These are phyloP conservation scores for Pyrenochaeta sp. DNA, from an alignment of 2,329 filamentous ascomycete genomes.

Conservation along the genomic window DNA sequence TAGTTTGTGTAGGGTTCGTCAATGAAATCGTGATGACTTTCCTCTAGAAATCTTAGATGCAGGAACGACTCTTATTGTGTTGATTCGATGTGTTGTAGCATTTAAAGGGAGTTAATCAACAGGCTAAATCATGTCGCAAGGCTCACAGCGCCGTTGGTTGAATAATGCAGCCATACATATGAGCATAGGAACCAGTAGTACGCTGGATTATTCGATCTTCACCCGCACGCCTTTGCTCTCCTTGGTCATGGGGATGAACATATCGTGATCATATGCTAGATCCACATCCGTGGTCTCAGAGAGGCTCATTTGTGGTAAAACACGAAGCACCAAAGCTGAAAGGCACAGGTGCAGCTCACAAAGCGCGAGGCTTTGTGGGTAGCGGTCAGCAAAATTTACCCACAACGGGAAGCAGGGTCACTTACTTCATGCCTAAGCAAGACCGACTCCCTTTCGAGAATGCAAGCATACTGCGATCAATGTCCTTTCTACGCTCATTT, in stretches of 20 bases:
- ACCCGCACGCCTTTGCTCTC: conserved; percentile 31
- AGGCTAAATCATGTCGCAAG: no score
- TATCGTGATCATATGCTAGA: conserved; percentile 33
- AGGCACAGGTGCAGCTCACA: conserved; percentile 33
- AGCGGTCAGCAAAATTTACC: conserved; percentile 6
- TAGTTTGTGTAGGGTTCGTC: no score
- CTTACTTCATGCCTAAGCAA: conserved; percentile 47
- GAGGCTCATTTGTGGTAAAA: conserved; percentile 34
- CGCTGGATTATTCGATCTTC: conserved; percentile 12
- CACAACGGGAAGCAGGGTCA: neutral
- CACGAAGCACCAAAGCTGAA: conserved; percentile 28
- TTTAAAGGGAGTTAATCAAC: no score
- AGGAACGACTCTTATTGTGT: no score
- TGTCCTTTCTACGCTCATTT: conserved; percentile 29
- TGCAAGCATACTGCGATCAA: conserved; percentile 39
- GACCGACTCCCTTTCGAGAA: conserved; percentile 43
- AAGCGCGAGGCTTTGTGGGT: conserved; percentile 24
- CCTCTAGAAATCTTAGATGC: no score
- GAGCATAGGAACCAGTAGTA: no score
- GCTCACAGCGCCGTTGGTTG: no score
- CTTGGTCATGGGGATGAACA: conserved; percentile 39
- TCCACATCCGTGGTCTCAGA: conserved; percentile 30
- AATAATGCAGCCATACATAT: neutral
- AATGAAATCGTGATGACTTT: no score
- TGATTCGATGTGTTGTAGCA: no score